Conservation (phyloP, 805 yeast genomes). For the Spathaspora boniae region DNA sequence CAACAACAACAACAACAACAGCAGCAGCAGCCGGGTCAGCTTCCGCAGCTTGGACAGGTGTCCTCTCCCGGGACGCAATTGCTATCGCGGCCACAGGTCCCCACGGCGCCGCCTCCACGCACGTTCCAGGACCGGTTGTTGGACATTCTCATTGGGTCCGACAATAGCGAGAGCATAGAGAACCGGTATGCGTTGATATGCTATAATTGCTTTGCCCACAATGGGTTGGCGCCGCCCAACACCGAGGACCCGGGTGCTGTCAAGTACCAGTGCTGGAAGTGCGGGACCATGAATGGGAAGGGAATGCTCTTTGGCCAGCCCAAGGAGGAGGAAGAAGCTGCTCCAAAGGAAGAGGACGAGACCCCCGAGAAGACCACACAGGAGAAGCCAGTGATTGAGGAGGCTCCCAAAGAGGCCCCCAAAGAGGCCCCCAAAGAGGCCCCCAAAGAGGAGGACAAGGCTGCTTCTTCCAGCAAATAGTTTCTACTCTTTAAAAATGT, state of each 20-base stretch:
- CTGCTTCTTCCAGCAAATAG: too few relatives aligned
- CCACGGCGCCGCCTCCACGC: conserved; percentile 8
- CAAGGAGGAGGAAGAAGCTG: neutral
- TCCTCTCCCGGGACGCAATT: conserved; percentile 1
- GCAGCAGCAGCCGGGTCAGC: conserved; percentile 4
- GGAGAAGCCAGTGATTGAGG: conserved; percentile 3
- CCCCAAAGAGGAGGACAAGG: too few relatives aligned
- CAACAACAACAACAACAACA: too few relatives aligned
- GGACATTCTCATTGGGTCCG: conserved; percentile 44
- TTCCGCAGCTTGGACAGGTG: conserved; percentile 1
- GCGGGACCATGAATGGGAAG: conserved; percentile 46
- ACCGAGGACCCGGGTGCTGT: conserved; percentile 45
- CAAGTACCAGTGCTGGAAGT: conserved; percentile 60
- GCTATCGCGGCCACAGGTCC: conserved; percentile 1
- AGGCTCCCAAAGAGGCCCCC: neutral
- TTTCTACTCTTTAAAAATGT: too few relatives aligned
- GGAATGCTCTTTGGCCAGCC: conserved; percentile 7
- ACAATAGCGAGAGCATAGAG: conserved; percentile 61
- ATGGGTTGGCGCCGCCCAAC: conserved; percentile 80
- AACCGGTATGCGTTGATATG: conserved; percentile 73
- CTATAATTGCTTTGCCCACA: conserved; percentile 59
- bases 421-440: too few relatives aligned
- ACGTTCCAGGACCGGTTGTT: conserved; percentile 36
- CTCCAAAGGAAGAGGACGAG: neutral
- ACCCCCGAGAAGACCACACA: neutral